phyloP scores from a whole-genome alignment of 108 stramenopile species.

The Pinguiococcus pyrenoidosus region DNA sequence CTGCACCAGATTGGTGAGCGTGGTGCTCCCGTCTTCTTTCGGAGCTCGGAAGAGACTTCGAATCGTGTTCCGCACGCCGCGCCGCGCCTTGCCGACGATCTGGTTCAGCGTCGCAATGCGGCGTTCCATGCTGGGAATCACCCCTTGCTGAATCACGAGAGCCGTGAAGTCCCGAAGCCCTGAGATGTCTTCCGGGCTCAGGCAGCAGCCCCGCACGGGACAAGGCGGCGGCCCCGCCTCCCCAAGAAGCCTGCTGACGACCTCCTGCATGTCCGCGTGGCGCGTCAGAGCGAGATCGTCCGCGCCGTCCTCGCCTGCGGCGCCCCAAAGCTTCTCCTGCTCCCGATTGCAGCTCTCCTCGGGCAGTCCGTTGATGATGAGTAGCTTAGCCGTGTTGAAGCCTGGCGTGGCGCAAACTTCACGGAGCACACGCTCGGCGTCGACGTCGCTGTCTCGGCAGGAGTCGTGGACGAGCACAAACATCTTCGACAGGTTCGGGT shows the following conservation, averaged over 20 bases:
- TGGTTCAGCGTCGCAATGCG: conserved; percentile 12
- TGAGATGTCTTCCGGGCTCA: conserved; percentile 18
- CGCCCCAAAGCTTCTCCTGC: conserved; percentile 19
- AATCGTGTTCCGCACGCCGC: conserved; percentile 27
- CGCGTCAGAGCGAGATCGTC: too few species aligned
- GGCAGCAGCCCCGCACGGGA: conserved; percentile 8
- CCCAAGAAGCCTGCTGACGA: too few species aligned
- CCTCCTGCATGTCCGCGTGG: too few species aligned
- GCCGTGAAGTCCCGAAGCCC: conserved; percentile 5
- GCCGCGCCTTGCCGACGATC: conserved; percentile 12
- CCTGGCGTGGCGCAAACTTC: conserved; percentile 5
- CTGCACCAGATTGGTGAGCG: too few species aligned
- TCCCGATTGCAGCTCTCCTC: conserved; percentile 11
- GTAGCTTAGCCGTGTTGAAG: conserved; percentile 15
- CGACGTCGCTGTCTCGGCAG: conserved; percentile 6
- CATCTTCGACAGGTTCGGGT: conserved; percentile 7
- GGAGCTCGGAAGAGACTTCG: too few species aligned
- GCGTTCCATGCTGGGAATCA: conserved; percentile 23
- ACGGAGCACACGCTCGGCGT: conserved; percentile 9
- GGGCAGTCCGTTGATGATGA: conserved; percentile 22
- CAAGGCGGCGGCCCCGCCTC: conserved; percentile 3
- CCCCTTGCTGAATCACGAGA: conserved; percentile 4
- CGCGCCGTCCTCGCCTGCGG: neutral
- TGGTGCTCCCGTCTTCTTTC: too few species aligned
- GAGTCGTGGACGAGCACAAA: conserved; percentile 25